Base-by-base conservation (phyloP, 306 rosid genomes). In the Psophocarpus tetragonolobus region DNA sequence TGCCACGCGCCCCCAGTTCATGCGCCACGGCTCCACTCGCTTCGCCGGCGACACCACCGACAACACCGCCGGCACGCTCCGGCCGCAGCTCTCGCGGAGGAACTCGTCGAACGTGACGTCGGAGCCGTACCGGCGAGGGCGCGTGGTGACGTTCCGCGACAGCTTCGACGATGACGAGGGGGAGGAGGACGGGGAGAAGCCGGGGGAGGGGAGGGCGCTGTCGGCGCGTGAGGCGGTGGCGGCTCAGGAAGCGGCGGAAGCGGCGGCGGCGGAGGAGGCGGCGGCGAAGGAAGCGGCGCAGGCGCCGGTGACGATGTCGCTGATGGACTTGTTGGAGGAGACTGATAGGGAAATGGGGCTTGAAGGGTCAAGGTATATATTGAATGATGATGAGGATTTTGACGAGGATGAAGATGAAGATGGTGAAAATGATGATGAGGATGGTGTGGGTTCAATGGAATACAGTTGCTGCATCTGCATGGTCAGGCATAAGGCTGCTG, bases 281-380 rank as follows among this genome's bases (percentile, higher is more conserved):
- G 77, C 7, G 24, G 76, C 1, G 11, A 77, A 5, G 20, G 74
- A 17, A 4, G 82, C 1, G n/a, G 71, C 11, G 6, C 29, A 27
- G 42, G 75, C 47, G 73, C 88, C 85, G 58, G 80, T 60, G 80
- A 92, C 74, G 71, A 89, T 94, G 93, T 92, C 95, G 56, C 80
- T 94, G 90, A 90, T 90, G 97, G 98, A 95, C 51, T 82, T 95
- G 38, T 65, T 94, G 78, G 97, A 89, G 53, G 97, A 89, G 58
- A 92, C 90, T 5, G 97, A 90, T 36, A 71, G 90, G 75, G 84
- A 85, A 58, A 85, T 89, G 96, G 97, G 94, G 64, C 62, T 78
- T 26, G 92, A 72, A 67, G 90, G 88, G 20, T 80, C 86, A 11
- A 75, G 81, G 75, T 91, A 88, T 76, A 72, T 20, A 4, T 27